These are phyloP conservation scores for Penicillium dipodomyicola DNA, from an alignment of 495 filamentous ascomycete species.

Conservation along the genomic window DNA sequence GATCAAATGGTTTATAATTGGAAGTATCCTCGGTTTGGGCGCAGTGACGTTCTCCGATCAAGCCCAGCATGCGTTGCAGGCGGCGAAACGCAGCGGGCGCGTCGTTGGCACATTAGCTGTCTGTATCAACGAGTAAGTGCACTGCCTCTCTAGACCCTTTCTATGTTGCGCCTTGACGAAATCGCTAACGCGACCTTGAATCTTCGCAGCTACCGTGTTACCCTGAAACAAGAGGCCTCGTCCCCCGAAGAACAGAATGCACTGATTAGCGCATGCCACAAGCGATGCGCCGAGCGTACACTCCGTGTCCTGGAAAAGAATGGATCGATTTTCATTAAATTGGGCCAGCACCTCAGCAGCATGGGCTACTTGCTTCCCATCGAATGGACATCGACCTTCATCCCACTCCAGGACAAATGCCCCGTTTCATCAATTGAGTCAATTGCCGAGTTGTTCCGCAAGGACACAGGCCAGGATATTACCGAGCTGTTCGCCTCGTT, in stretches of 20 bases:
- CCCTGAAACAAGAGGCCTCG: slow-evolving; percentile 63
- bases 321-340: slow-evolving; percentile 96
- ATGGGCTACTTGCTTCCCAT: slow-evolving; percentile 92
- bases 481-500: slow-evolving; percentile 84
- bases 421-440: slow-evolving; percentile 89
- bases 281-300: slow-evolving; percentile 87
- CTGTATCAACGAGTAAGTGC: slow-evolving; percentile 85
- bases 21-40: slow-evolving; percentile 54
- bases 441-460: slow-evolving; percentile 78
- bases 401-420: slow-evolving; percentile 94
- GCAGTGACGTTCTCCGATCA: slow-evolving; percentile 68
- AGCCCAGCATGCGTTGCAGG: slow-evolving; percentile 67
- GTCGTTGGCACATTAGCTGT: slow-evolving; percentile 73
- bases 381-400: slow-evolving; percentile 96
- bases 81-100: slow-evolving; percentile 72
- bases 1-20: slow-evolving; percentile 50
- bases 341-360: slow-evolving; percentile 93
- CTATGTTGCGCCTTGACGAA: background rate
- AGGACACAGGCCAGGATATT: slow-evolving; percentile 78
- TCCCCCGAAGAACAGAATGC: slow-evolving; percentile 59
- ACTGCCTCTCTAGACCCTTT: background rate
- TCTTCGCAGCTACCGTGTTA: slow-evolving; percentile 69
- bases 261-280: slow-evolving; percentile 80
- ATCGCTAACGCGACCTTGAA: slow-evolving; percentile 4
- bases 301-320: slow-evolving; percentile 86